Base-by-base conservation (phyloP, 202 grass and related monocot species). In the Setaria italica region DNA sequence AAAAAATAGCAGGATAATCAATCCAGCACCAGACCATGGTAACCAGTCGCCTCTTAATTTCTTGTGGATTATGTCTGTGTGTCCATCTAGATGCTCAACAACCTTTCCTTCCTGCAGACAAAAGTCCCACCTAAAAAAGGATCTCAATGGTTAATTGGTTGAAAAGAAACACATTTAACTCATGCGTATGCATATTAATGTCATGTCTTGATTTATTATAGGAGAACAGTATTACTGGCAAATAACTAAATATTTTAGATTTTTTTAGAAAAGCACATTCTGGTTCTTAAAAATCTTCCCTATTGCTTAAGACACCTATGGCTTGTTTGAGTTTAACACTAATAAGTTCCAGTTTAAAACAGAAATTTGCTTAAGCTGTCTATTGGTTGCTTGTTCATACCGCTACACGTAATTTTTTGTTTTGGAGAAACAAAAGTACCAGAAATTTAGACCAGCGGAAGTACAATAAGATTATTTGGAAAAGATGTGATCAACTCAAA, bases 1-100 rank as follows among this genome's bases (percentile, higher is more conserved):
- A 49, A 77, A 77, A 77, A 70, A 86, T 9, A 72, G 21, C 19
- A 72, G 45, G 54, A 42, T 86, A 73, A 53, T 29, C 21, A 53
- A 74, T 69, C 74, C 71, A 82, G 49, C 34, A 88, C 70, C 91
- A 96, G 82, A 96, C 96, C 96, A 99, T 84, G 91, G 93, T 69
- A 99, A 87, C 97, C 93, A 96, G 83, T 96, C 90, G 34, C 83
- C 86, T 83, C 89, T 88, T 82, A 99, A 91, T 90, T 99, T 99
- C 85, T 96, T 99, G 72, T 99, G 93, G 81, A 99, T 94, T 90
- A 99, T 94, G 82, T 94, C 94, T 67, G 97, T 94, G 90, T 99
- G 92, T 43, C 92, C 94, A 78, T 99, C 94, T 71, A 99, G 64
- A 81, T 92, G 93, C 67, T 96, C 93, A 17, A 99, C 55, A n/a